Evolutionary conservation across 2,329 filamentous ascomycete species (phyloP), one percentile per base, ranked within the genome.

Genomic region (Aureobasidium sp.): DNA sequence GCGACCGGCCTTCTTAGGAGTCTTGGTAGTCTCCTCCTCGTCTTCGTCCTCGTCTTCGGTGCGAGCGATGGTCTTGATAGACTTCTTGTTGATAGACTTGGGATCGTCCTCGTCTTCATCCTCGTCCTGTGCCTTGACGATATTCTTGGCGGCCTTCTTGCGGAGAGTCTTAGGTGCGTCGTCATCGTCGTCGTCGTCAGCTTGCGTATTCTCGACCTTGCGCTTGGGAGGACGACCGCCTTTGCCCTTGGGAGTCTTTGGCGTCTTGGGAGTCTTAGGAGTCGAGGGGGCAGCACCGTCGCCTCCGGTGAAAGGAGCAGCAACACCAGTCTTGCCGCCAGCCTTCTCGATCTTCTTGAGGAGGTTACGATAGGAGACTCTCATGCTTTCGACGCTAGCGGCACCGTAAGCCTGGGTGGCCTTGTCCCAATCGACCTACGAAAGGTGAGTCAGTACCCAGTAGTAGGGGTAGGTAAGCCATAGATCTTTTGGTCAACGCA

Each of bases 271-370:
- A 1, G 63, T 62, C 47, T 53, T 52, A 50, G 53, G 37, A 29
- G 34, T 17, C 41, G 59, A 41, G 27, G 47, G 46, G 13, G 59
- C 44, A 29, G 63, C 47, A 29, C 39, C n/a, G n/a, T 46, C 59
- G 24, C 27, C 24, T 5, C 17, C 32, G 20, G 43, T 34, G 24
- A 2, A 39, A 4, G 50, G 57, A 24, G 53, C 27, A 13, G 20
- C 52, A 20, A 55, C 41, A n/a, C 37, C 43, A 44, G 57, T 32
- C 39, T 67, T 66, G 44, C 60, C 66, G 27, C 65, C 67, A n/a
- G 67, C 67, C 8, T 66, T 65, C 47, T 67, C 60, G 50, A 72
- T 63, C 66, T 72, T 72, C 67, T 68, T 71, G 36, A 69, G 43
- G 12, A 59, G 48, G 53, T 67, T 69, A 55, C 50, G 41, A 36